A percentile compares a stretch with the other conserved stretches of the same genome.
phyloP scores from a whole-genome alignment of 208 protist species.

The Crithidia thermophila region DNA sequence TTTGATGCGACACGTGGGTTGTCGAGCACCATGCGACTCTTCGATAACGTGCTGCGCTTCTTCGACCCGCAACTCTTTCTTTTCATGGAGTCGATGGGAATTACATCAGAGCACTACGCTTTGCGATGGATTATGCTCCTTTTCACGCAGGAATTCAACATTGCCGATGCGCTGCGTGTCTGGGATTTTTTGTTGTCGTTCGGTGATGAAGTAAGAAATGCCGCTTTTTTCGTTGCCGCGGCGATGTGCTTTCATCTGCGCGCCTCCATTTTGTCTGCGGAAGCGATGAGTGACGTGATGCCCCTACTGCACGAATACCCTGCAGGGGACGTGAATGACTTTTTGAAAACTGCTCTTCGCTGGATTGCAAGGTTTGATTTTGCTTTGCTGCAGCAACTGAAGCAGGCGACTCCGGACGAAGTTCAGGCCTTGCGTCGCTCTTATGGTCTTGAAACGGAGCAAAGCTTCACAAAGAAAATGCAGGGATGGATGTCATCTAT shows the following conservation, averaged over 20 bases:
- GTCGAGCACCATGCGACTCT: slow-evolving; percentile 56
- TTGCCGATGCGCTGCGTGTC: slow-evolving; percentile 69
- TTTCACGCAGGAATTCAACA: slow-evolving; percentile 88
- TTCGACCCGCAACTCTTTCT: slow-evolving; percentile 56
- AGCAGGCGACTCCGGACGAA: slow-evolving; percentile 34
- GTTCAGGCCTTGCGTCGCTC: slow-evolving; percentile 35
- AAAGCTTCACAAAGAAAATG: slow-evolving; percentile 14
- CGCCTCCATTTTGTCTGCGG: slow-evolving; percentile 37
- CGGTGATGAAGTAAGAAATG: slow-evolving; percentile 51
- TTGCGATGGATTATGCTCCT: slow-evolving; percentile 89
- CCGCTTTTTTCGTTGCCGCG: slow-evolving; percentile 54
- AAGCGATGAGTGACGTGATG: slow-evolving; percentile 50
- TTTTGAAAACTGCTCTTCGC: slow-evolving; percentile 50
- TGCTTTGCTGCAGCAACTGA: slow-evolving; percentile 40
- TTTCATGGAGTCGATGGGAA: slow-evolving; percentile 46
- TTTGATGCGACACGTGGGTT: slow-evolving; percentile 58
- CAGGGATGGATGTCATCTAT: slow-evolving; percentile 30
- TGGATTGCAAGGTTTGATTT: slow-evolving; percentile 65
- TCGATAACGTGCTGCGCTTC: slow-evolving; percentile 68
- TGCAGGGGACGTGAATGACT: slow-evolving; percentile 48
- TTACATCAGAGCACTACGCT: slow-evolving; percentile 72
- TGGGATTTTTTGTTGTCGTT: slow-evolving; percentile 91
- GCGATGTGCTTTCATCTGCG: slow-evolving; percentile 65
- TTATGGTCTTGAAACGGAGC: slow-evolving; percentile 20
- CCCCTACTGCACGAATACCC: slow-evolving; percentile 70